These are phyloP conservation scores for Kalanchoe fedtschenkoi DNA, from an alignment of 164 flowering plant species.

Conservation along the genomic window DNA sequence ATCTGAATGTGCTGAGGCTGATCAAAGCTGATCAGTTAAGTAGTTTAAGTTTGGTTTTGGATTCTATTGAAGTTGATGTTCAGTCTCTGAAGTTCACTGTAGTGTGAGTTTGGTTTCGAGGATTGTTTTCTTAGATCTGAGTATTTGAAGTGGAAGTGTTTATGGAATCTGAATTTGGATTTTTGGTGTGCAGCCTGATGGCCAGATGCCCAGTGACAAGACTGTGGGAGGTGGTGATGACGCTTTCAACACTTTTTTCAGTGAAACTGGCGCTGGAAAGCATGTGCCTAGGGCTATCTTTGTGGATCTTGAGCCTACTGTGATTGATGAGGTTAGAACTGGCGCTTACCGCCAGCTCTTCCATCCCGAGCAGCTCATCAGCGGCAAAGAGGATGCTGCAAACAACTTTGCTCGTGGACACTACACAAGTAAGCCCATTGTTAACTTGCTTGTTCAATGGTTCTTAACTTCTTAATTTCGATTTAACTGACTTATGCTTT, in stretches of 20 bases:
- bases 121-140: background rate
- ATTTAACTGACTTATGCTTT: background rate
- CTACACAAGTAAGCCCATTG: background rate
- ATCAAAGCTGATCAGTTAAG: too few species aligned
- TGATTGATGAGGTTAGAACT: background rate
- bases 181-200: background rate
- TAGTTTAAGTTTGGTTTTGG: too few species aligned
- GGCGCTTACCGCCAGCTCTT: background rate
- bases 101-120: background rate
- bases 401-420: slow-evolving; percentile 1
- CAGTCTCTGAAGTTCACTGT: background rate
- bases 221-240: background rate
- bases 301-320: background rate
- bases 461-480: background rate
- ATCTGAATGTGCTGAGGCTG: too few species aligned
- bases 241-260: background rate
- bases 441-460: background rate
- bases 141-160: too few species aligned
- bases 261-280: background rate
- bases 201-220: background rate
- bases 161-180: background rate
- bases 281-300: background rate
- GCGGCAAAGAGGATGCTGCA: background rate
- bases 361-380: background rate
- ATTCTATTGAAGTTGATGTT: too few species aligned